Base-by-base conservation (phyloP, 176 grass and related monocot genomes). In the Pontederia paniculata region DNA sequence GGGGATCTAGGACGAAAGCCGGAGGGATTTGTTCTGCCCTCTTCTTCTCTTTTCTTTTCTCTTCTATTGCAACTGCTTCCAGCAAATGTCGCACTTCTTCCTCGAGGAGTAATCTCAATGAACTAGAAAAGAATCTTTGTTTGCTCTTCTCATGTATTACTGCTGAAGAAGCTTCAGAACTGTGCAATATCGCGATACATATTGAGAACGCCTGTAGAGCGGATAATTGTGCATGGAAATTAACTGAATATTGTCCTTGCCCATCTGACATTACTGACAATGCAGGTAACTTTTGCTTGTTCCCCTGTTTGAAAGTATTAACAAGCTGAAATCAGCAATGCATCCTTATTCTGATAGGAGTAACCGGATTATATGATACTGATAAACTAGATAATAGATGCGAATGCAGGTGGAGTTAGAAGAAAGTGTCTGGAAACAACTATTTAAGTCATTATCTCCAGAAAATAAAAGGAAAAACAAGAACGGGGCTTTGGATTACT, bases 61-160 rank as follows among this genome's bases (percentile, higher is more conserved):
- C 89, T 80, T 95, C 87, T 6, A 66, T 15, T 0, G 85, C 73
- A 59, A 83, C 81, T 45, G 81, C 80, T 74, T 83, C 83, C 10
- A 97, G 81, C 69, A 97, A 52, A 43, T 97, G 93, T 52, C 58
- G 81, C 48, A 89, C 86, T 76, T 97, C 93, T 18, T 97, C 93
- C 79, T 97, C 88, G 15, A 97, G 74, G 20, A 96, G 77, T 62
- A 84, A 70, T 66, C 81, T 97, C 76, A 97, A 17, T 21, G 93
- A 90, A 43, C 77, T 90, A 14, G 86, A 90, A 73, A 79, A 87
- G 12, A 88, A 57, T 52, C 78, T 88, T 37, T 90, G 80, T 57
- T 80, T 88, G 62, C 48, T 79, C 15, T 88, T 97, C 63, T 88
- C 93, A 0, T 77, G 78, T 58, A 79, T 62, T 47, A 82, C 68